phyloP scores from a whole-genome alignment of 2,329 filamentous ascomycete genomes.

The Ophiosphaerella korrae region DNA sequence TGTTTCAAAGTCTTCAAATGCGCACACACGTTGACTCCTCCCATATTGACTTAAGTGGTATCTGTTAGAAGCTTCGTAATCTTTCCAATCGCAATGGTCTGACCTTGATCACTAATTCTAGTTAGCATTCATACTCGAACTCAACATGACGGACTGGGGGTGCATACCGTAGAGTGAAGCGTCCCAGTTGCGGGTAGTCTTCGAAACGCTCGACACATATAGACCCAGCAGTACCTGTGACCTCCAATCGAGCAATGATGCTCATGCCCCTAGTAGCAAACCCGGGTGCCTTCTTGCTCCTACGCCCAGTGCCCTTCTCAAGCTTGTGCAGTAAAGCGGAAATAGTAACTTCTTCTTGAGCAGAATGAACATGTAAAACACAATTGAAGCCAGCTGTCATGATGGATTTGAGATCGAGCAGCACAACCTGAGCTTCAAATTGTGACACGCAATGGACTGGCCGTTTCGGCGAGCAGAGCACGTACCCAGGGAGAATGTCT shows the following conservation, averaged over 20 bases:
- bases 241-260: slow-evolving; percentile 90
- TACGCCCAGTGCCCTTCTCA: slow-evolving; percentile 90
- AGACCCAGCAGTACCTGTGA: slow-evolving; percentile 81
- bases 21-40: background rate
- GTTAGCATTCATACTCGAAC: slow-evolving; percentile 26
- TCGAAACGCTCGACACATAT: slow-evolving; percentile 96
- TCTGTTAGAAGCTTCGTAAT: slow-evolving; percentile 81
- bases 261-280: slow-evolving; percentile 82
- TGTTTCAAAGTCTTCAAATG: background rate
- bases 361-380: slow-evolving; percentile 94
- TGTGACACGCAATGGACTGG: slow-evolving; percentile 86
- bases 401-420: slow-evolving; percentile 93
- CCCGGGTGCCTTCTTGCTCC: slow-evolving; percentile 90
- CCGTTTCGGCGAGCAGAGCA: slow-evolving; percentile 92
- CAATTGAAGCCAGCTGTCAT: slow-evolving; percentile 96
- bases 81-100: slow-evolving; percentile 99
- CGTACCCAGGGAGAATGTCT: slow-evolving; percentile 93
- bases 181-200: slow-evolving; percentile 78
- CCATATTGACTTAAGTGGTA: slow-evolving; percentile 1
- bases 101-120: slow-evolving; percentile 65
- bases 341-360: slow-evolving; percentile 97
- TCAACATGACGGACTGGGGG: background rate
- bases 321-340: slow-evolving; percentile 86
- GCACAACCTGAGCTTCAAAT: slow-evolving; percentile 96
- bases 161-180: slow-evolving; percentile 36